Conservation (phyloP, 257 asterid genomes). For the Avicennia marina region DNA sequence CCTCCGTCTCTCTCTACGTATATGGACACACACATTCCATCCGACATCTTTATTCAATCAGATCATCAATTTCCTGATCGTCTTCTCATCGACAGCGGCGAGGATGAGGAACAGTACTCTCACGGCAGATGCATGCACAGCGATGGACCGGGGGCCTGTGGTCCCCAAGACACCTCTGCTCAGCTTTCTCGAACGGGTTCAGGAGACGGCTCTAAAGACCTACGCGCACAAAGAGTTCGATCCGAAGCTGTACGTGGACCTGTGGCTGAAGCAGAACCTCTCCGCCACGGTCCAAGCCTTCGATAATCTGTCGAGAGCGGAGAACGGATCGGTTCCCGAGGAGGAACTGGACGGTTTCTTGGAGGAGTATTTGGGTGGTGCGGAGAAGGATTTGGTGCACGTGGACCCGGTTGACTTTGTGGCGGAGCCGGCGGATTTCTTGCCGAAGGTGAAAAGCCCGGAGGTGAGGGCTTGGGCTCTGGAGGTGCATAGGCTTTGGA, state of each 20-base stretch:
- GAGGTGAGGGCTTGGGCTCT: slow-evolving; percentile 73
- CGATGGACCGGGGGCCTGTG: slow-evolving; percentile 40
- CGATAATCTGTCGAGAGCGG: slow-evolving; percentile 22
- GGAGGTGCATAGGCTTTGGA: slow-evolving; percentile 78
- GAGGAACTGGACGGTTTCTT: slow-evolving; percentile 34
- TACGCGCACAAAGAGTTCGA: slow-evolving; percentile 57
- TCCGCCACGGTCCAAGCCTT: slow-evolving; percentile 35
- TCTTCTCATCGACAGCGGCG: too few species aligned
- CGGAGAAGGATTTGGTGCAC: slow-evolving; percentile 50
- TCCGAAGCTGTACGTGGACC: slow-evolving; percentile 72
- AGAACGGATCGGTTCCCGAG: slow-evolving; percentile 38
- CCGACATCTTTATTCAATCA: too few species aligned
- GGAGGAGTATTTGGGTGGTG: slow-evolving; percentile 30
- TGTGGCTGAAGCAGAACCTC: slow-evolving; percentile 53
- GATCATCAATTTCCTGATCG: too few species aligned
- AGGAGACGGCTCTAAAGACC: slow-evolving; percentile 47
- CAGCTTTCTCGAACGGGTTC: slow-evolving; percentile 54
- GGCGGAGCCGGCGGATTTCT: slow-evolving; percentile 49
- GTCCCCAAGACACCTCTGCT: slow-evolving; percentile 54
- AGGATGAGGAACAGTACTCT: too few species aligned
- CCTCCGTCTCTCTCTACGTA: too few species aligned
- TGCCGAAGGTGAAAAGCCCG: slow-evolving; percentile 45
- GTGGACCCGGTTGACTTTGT: slow-evolving; percentile 57
- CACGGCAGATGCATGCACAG: too few species aligned
- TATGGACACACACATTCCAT: too few species aligned